Evolutionary conservation across 2,329 filamentous ascomycete genomes (phyloP).

Genomic region (Fusarium sp.): DNA sequence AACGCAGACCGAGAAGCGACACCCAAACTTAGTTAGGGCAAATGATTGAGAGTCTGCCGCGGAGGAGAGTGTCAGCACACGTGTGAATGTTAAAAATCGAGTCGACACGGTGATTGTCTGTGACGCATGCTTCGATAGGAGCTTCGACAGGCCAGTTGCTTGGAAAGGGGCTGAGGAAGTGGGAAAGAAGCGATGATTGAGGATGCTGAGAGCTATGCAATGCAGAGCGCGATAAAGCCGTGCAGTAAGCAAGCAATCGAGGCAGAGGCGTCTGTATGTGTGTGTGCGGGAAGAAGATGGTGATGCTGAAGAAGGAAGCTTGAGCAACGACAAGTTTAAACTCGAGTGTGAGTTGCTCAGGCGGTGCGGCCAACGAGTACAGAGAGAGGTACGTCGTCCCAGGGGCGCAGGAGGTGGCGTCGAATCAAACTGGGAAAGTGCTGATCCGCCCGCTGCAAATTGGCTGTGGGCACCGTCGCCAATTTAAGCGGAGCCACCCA

Average conservation of each 20-base stretch:
- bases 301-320: conserved; percentile 27
- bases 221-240: conserved; percentile 12
- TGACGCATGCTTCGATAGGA: conserved; percentile 29
- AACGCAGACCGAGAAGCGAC: conserved; percentile 11
- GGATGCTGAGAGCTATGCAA: conserved; percentile 17
- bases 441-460: conserved; percentile 46
- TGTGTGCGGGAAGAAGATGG: conserved; percentile 26
- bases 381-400: conserved; percentile 25
- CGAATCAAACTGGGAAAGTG: conserved; percentile 43
- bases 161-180: conserved; percentile 5
- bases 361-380: background rate
- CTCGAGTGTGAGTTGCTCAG: conserved; percentile 25
- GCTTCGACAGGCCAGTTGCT: conserved; percentile 8
- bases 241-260: conserved; percentile 26
- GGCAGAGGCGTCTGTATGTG: conserved; percentile 15
- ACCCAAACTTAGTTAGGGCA: conserved; percentile 3
- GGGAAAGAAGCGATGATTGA: conserved; percentile 1
- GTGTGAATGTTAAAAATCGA: conserved; percentile 16
- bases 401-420: conserved; percentile 46
- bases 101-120: conserved; percentile 19
- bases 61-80: conserved; percentile 26
- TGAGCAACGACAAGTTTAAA: conserved; percentile 32
- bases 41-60: conserved; percentile 12
- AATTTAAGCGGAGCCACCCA: conserved; percentile 34
- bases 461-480: conserved; percentile 38